A percentile compares a stretch with the other conserved stretches of the same genome.
phyloP scores from a whole-genome alignment of 2,329 filamentous ascomycete species.

The Apiospora arundinis region DNA sequence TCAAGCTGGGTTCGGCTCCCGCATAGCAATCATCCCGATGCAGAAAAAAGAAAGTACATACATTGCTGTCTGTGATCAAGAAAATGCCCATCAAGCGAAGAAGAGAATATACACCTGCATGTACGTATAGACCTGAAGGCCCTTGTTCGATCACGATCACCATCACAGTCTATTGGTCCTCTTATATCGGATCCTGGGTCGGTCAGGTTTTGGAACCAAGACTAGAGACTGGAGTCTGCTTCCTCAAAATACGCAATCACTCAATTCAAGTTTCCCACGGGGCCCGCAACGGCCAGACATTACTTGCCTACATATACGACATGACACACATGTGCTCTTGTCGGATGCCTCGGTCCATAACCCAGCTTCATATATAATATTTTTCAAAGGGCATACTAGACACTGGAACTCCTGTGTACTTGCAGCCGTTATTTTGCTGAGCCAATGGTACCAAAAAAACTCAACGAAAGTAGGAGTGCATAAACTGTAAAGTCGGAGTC shows the following conservation, averaged over 20 bases:
- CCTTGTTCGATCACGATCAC: background rate
- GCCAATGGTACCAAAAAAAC: background rate
- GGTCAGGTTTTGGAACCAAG: background rate
- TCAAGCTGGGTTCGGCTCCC: background rate
- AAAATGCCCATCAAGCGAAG: too few relatives aligned
- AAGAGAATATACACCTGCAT: background rate
- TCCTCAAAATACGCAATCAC: background rate
- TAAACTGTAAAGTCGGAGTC: background rate
- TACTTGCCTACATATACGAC: background rate
- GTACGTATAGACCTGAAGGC: background rate
- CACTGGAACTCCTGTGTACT: background rate
- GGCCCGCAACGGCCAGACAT: background rate
- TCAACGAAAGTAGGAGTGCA: background rate
- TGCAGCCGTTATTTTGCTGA: background rate
- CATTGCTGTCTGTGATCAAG: too few relatives aligned
- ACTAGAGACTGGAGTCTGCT: conserved; percentile 9
- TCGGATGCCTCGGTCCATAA: conserved; percentile 9
- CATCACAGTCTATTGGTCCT: background rate
- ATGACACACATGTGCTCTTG: background rate
- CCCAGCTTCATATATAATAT: background rate
- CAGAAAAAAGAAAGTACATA: too few relatives aligned
- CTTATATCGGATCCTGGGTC: background rate
- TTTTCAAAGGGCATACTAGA: background rate
- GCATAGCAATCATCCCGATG: background rate
- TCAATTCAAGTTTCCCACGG: background rate